A percentile compares a stretch with the other conserved stretches of the same genome.
Evolutionary conservation across 371 early-diverging fungal species (phyloP).

Genomic region (Mucor sp.): DNA sequence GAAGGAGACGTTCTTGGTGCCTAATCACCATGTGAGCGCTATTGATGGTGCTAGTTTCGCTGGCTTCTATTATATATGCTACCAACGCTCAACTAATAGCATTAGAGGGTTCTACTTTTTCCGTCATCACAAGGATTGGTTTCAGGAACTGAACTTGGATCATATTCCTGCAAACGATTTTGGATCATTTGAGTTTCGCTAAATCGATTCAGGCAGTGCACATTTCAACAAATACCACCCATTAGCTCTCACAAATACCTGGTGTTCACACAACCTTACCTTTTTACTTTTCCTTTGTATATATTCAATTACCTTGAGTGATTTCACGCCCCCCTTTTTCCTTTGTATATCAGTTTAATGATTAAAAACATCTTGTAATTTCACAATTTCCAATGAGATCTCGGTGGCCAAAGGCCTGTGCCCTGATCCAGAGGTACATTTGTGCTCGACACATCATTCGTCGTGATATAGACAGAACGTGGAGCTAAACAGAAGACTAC

Average conservation of each 20-base stretch:
- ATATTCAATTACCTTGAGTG: background rate
- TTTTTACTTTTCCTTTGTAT: background rate
- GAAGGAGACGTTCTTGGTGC: slow-evolving; percentile 96
- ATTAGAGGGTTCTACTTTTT: slow-evolving; percentile 90
- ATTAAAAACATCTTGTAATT: background rate
- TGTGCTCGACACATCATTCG: background rate
- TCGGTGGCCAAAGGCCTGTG: background rate
- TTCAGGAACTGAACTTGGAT: slow-evolving; percentile 76
- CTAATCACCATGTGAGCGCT: slow-evolving; percentile 85
- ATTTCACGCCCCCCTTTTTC: background rate
- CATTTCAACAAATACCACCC: background rate
- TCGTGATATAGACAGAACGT: too few species aligned
- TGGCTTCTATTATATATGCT: slow-evolving; percentile 95
- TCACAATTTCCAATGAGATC: background rate
- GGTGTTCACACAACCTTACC: background rate
- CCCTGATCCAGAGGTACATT: too few species aligned
- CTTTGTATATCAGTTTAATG: background rate
- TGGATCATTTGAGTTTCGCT: slow-evolving; percentile 69
- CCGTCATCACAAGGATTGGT: slow-evolving; percentile 81
- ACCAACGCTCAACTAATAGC: slow-evolving; percentile 71
- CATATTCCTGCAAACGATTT: slow-evolving; percentile 63
- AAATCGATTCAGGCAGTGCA: background rate
- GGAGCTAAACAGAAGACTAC: too few species aligned
- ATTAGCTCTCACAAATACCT: background rate
- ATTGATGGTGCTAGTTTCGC: slow-evolving; percentile 93